These are phyloP conservation scores for Sinapis alba DNA, from an alignment of 441 rosid species.

Conservation along the genomic window DNA sequence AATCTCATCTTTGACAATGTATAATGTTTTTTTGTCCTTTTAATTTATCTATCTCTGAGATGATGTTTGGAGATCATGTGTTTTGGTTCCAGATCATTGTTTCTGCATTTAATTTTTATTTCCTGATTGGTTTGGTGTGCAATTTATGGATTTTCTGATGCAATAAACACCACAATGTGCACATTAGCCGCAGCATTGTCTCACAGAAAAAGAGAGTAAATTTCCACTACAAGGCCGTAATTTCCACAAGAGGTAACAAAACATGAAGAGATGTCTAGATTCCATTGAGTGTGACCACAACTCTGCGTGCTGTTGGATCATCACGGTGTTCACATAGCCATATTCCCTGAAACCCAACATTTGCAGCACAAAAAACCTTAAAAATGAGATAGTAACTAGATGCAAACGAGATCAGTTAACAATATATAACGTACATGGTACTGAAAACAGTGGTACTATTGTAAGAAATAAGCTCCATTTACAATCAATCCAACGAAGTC, in stretches of 20 bases:
- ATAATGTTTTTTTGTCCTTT: not conserved
- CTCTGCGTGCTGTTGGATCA: constrained; percentile 71
- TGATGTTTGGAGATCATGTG: not conserved
- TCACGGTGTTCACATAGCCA: constrained; percentile 98
- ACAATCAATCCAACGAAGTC: not conserved
- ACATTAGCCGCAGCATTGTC: not conserved
- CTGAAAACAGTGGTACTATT: not conserved
- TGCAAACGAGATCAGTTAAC: not conserved
- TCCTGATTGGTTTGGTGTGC: not conserved
- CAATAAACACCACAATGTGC: not conserved
- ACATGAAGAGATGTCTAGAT: constrained; percentile 40
- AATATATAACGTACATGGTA: no score
- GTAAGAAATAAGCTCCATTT: not conserved
- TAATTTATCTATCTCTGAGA: not conserved
- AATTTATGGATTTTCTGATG: not conserved
- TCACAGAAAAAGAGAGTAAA: not conserved
- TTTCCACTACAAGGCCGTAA: not conserved
- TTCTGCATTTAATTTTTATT: not conserved
- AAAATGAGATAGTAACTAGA: not conserved
- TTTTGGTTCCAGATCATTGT: not conserved
- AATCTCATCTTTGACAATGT: not conserved
- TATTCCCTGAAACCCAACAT: constrained; percentile 67
- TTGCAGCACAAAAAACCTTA: constrained; percentile 7
- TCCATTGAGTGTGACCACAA: constrained; percentile 89
- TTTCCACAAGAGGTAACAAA: constrained; percentile 26